Conservation (phyloP, 164 flowering plant genomes). For the Vitis labrusca region DNA sequence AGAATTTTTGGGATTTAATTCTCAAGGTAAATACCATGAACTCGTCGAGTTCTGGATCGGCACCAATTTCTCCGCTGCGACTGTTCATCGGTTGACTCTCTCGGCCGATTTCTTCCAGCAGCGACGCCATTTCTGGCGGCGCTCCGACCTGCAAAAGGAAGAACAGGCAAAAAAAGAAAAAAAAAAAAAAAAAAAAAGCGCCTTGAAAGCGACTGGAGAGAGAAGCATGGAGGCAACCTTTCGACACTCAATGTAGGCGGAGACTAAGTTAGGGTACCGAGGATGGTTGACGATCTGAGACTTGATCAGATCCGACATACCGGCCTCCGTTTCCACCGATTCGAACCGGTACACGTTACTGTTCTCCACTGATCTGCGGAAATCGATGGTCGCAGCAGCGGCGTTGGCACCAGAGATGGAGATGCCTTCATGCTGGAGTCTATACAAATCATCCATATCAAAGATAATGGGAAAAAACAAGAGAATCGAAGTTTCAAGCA, state of each 20-base stretch:
- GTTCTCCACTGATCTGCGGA: no score
- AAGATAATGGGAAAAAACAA: no score
- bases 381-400: no score
- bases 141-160: slow-evolving; percentile 47
- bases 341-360: no score
- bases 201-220: background rate
- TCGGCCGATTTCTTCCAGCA: slow-evolving; percentile 46
- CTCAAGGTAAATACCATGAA: slow-evolving; percentile 47
- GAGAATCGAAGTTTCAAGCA: no score
- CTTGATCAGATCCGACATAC: slow-evolving; percentile 42
- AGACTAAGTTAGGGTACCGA: slow-evolving; percentile 42
- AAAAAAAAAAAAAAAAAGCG: background rate
- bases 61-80: slow-evolving; percentile 28
- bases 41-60: slow-evolving; percentile 58
- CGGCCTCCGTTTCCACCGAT: slow-evolving; percentile 7
- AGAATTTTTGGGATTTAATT: no score
- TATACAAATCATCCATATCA: no score
- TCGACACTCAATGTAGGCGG: slow-evolving; percentile 52
- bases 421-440: no score
- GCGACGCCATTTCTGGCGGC: slow-evolving; percentile 43
- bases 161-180: background rate
- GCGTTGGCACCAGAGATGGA: no score
- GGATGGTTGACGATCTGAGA: slow-evolving; percentile 59
- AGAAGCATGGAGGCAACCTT: slow-evolving; percentile 31
- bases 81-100: slow-evolving; percentile 13